phyloP scores from a whole-genome alignment of 106 monocot genomes.

The Iris macrosiphon region DNA sequence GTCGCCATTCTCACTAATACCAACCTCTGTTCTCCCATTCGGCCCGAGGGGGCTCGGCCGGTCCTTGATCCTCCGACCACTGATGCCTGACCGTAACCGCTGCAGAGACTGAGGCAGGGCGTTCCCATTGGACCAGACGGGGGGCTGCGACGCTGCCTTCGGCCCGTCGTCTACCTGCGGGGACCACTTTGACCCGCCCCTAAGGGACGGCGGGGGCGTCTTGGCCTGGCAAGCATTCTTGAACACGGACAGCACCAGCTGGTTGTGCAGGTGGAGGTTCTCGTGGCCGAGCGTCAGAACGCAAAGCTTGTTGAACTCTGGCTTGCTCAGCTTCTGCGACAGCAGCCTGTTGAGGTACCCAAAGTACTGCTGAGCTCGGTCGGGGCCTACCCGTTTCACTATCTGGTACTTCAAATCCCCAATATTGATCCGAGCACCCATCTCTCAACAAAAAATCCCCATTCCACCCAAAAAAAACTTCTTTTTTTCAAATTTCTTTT shows the following conservation, averaged over 20 bases:
- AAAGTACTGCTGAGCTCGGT: constrained; percentile 38
- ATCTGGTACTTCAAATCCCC: constrained; percentile 41
- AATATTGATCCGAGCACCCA: constrained; percentile 30
- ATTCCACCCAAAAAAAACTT: constrained; percentile 12
- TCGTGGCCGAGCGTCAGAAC: constrained; percentile 34
- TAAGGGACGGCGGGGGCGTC: constrained; percentile 16
- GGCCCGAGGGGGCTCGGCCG: constrained; percentile 32
- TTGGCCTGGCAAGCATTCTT: constrained; percentile 49
- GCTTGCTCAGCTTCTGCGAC: constrained; percentile 40
- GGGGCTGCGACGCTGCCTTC: neutral
- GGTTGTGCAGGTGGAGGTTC: constrained; percentile 47
- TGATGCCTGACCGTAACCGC: constrained; percentile 16
- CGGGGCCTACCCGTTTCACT: constrained; percentile 24
- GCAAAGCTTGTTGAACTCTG: constrained; percentile 49
- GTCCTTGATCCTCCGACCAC: constrained; percentile 34
- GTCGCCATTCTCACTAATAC: constrained; percentile 25
- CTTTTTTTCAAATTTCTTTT: neutral
- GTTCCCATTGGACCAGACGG: constrained; percentile 42
- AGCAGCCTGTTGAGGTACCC: constrained; percentile 29
- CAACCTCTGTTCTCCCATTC: constrained; percentile 36
- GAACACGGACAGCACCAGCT: constrained; percentile 41
- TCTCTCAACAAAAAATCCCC: constrained; percentile 14
- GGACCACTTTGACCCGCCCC: neutral
- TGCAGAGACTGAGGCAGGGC: constrained; percentile 30
- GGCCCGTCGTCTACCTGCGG: constrained; percentile 3